phyloP scores from a whole-genome alignment of 345 rosid species.

The Balakata baccata region DNA sequence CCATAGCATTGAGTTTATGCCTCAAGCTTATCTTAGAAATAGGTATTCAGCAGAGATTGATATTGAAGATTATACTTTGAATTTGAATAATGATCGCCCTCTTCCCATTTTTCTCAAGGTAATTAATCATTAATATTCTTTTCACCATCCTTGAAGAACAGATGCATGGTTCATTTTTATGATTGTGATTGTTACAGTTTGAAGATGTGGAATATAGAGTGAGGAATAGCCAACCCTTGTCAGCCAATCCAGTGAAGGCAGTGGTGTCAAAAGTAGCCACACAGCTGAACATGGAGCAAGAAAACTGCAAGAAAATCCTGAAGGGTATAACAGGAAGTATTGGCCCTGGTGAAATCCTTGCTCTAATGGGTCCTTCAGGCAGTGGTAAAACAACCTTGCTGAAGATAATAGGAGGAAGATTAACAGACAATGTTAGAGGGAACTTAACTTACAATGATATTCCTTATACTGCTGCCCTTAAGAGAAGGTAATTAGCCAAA shows the following conservation, averaged over 20 bases:
- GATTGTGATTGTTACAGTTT: slow-evolving; percentile 45
- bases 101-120: slow-evolving; percentile 92
- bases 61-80: slow-evolving; percentile 46
- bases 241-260: slow-evolving; percentile 56
- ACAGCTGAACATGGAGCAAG: slow-evolving; percentile 49
- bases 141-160: too few species aligned
- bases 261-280: slow-evolving; percentile 64
- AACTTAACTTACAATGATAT: slow-evolving; percentile 74
- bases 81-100: slow-evolving; percentile 49
- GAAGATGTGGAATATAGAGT: slow-evolving; percentile 85
- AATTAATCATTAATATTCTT: not conserved
- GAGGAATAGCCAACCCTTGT: slow-evolving; percentile 37
- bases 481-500: slow-evolving; percentile 59
- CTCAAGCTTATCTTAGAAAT: slow-evolving; percentile 70
- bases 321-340: slow-evolving; percentile 88
- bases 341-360: slow-evolving; percentile 90
- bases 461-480: slow-evolving; percentile 64
- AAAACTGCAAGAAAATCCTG: slow-evolving; percentile 68
- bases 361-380: slow-evolving; percentile 97
- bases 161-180: not conserved
- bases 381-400: slow-evolving; percentile 92
- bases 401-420: slow-evolving; percentile 86
- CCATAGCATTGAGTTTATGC: slow-evolving; percentile 73
- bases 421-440: slow-evolving; percentile 64
- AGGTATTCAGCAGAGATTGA: slow-evolving; percentile 67